Evolutionary conservation across 2,329 filamentous ascomycete genomes (phyloP).

Genomic region (Diaporthe vaccinii): DNA sequence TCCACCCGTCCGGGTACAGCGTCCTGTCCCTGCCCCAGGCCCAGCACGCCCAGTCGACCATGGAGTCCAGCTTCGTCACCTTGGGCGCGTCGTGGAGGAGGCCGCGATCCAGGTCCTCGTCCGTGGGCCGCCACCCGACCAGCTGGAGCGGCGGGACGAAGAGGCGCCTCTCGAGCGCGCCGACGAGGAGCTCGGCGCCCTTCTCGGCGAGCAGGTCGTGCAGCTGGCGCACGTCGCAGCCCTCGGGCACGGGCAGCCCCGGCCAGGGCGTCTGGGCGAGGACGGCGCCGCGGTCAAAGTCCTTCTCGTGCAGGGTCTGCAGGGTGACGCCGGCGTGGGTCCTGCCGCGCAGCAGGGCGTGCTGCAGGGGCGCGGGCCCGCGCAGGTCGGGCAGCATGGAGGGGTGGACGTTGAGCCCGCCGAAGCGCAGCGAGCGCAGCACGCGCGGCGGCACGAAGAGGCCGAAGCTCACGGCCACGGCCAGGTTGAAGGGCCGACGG

Average conservation of each 20-base stretch:
- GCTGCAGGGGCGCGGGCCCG: constrained; percentile 88
- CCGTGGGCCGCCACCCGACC: constrained; percentile 45
- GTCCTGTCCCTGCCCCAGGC: constrained; percentile 28
- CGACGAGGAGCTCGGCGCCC: constrained; percentile 80
- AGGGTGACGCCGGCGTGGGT: constrained; percentile 80
- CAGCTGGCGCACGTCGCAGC: constrained; percentile 63
- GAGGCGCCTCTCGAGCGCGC: constrained; percentile 71
- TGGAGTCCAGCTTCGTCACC: constrained; percentile 73
- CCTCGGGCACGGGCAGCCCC: constrained; percentile 64
- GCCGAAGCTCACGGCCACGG: constrained; percentile 95
- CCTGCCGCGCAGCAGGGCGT: constrained; percentile 78
- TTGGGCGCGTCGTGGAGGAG: constrained; percentile 75
- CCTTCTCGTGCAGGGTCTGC: constrained; percentile 83
- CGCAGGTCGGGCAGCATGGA: constrained; percentile 89
- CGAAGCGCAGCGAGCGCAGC: constrained; percentile 78
- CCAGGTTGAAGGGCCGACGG: constrained; percentile 76
- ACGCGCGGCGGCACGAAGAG: constrained; percentile 86
- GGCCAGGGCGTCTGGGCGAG: constrained; percentile 76
- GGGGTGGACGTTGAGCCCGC: constrained; percentile 93
- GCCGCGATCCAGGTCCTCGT: constrained; percentile 46
- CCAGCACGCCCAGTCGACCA: constrained; percentile 68
- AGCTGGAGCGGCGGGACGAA: constrained; percentile 70
- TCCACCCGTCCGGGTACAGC: constrained; percentile 53
- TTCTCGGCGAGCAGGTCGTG: constrained; percentile 66
- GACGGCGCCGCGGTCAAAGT: constrained; percentile 85